These are phyloP conservation scores for Phoma sp. DNA, from an alignment of 2,329 filamentous ascomycete species.

Conservation along the genomic window DNA sequence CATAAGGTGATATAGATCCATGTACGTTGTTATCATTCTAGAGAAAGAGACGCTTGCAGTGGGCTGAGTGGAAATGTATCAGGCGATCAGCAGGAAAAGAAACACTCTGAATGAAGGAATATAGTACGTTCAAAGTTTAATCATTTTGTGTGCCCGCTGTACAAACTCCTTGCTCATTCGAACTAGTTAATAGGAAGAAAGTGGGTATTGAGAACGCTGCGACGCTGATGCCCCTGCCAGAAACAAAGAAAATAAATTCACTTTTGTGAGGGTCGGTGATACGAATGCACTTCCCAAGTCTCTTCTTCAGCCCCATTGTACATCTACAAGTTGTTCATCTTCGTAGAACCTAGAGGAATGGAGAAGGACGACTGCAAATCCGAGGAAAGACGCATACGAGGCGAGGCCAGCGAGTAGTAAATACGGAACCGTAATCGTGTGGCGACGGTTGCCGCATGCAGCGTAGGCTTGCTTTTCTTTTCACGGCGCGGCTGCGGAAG, in stretches of 20 bases:
- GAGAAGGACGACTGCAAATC: not conserved
- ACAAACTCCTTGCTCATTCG: not conserved
- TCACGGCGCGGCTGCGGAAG: constrained; percentile 2
- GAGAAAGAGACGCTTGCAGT: too few species aligned
- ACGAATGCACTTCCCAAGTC: not conserved
- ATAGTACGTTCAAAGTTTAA: not conserved
- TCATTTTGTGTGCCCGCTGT: constrained; percentile 1
- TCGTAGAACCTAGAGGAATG: not conserved
- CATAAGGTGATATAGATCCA: too few species aligned
- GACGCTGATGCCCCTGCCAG: constrained; percentile 11
- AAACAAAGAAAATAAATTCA: not conserved
- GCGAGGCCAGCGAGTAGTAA: not conserved
- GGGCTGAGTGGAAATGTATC: too few species aligned
- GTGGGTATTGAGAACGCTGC: constrained; percentile 12
- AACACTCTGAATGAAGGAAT: too few species aligned
- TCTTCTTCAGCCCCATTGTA: not conserved
- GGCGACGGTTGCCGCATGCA: not conserved
- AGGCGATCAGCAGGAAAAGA: too few species aligned
- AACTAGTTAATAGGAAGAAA: not conserved
- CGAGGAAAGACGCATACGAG: not conserved
- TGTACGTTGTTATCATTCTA: too few species aligned
- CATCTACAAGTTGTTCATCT: not conserved
- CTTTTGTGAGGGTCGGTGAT: not conserved
- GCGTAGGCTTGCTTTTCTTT: not conserved
- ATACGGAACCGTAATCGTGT: not conserved